These are phyloP conservation scores for Hippophae tibetana DNA, from an alignment of 306 rosid genomes.

Conservation along the genomic window DNA sequence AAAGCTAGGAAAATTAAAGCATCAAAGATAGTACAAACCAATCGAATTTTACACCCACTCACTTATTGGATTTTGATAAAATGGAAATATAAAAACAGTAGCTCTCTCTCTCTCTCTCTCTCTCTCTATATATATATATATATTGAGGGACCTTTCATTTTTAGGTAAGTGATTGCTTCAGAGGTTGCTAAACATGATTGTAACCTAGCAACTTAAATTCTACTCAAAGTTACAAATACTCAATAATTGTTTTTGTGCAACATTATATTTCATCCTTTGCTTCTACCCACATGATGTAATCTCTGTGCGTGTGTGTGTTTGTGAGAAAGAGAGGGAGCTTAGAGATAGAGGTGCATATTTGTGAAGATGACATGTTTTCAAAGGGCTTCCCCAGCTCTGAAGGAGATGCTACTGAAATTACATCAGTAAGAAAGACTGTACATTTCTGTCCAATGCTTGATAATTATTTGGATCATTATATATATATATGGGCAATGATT, in stretches of 20 bases:
- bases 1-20: too few species aligned
- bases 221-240: slow-evolving; percentile 31
- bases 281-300: slow-evolving; percentile 3
- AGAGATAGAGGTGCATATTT: slow-evolving; percentile 8
- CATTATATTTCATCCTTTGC: slow-evolving; percentile 16
- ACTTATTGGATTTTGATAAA: too few species aligned
- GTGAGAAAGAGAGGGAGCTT: slow-evolving; percentile 4
- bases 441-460: too few species aligned
- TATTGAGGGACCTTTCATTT: too few species aligned
- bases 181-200: slow-evolving; percentile 55
- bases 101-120: too few species aligned
- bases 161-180: slow-evolving; percentile 36
- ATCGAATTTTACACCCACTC: too few species aligned
- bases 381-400: slow-evolving; percentile 69
- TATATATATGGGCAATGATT: too few species aligned
- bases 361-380: slow-evolving; percentile 64
- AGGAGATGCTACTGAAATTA: slow-evolving; percentile 59
- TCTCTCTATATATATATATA: too few species aligned
- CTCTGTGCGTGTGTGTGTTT: too few species aligned
- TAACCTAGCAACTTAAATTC: slow-evolving; percentile 5
- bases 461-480: too few species aligned
- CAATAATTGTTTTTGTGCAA: slow-evolving; percentile 7
- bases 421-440: slow-evolving; percentile 35
- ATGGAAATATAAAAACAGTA: too few species aligned
- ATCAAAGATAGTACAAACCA: too few species aligned